Conservation (phyloP, 2,329 filamentous ascomycete genomes). For the Pyrenophora teres region DNA sequence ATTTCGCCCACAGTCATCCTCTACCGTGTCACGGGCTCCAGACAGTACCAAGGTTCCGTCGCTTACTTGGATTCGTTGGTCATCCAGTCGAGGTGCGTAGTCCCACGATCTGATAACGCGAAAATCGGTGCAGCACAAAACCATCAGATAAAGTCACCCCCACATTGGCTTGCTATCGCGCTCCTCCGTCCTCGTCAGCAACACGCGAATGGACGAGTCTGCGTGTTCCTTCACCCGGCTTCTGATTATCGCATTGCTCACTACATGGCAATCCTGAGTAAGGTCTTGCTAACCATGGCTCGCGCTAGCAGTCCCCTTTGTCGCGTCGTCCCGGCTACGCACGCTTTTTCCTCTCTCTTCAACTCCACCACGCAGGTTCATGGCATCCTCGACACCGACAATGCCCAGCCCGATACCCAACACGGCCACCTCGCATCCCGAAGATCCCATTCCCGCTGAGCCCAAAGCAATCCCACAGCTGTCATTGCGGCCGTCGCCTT, state of each 20-base stretch:
- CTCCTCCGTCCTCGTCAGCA: constrained; percentile 4
- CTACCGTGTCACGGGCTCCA: constrained; percentile 18
- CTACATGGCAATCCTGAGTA: constrained; percentile 7
- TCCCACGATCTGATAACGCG: constrained; percentile 38
- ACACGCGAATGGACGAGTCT: background rate
- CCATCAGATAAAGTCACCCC: constrained; percentile 17
- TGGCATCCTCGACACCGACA: constrained; percentile 28
- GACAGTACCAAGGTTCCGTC: constrained; percentile 15
- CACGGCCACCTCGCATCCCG: constrained; percentile 51
- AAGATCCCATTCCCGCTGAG: constrained; percentile 54
- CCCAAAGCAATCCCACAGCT: constrained; percentile 44
- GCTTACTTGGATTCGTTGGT: constrained; percentile 19
- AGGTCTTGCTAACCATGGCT: constrained; percentile 37
- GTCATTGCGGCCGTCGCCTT: constrained; percentile 19
- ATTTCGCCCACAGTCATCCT: background rate
- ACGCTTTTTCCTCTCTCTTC: constrained; percentile 12
- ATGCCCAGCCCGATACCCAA: constrained; percentile 44
- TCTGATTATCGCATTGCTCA: background rate
- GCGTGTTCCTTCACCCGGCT: background rate
- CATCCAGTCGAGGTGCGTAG: constrained; percentile 24
- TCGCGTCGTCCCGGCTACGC: constrained; percentile 22
- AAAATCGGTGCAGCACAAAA: constrained; percentile 15
- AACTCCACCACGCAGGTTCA: constrained; percentile 21
- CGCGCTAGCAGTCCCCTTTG: constrained; percentile 26
- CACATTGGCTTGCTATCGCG: constrained; percentile 6